Evolutionary conservation across 2,329 filamentous ascomycete genomes (phyloP).

Genomic region (Cladosporium velox): DNA sequence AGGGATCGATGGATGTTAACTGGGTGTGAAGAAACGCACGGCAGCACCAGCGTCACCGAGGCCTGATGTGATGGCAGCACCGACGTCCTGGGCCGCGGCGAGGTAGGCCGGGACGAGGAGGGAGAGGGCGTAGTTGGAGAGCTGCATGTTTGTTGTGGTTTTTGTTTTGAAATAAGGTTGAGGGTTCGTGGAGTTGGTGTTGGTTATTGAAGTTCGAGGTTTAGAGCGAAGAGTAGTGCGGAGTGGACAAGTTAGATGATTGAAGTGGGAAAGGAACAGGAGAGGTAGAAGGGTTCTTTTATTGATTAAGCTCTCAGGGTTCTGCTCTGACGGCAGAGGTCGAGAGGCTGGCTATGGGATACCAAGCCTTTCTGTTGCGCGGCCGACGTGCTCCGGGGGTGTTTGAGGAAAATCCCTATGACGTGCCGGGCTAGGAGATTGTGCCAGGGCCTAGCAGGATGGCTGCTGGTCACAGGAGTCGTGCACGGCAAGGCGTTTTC

Average conservation of each 20-base stretch:
- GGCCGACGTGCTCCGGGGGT: background rate
- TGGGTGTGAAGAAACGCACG: background rate
- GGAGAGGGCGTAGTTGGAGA: slow-evolving; percentile 24
- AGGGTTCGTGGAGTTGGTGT: background rate
- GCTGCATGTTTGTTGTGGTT: slow-evolving; percentile 26
- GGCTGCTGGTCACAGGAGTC: background rate
- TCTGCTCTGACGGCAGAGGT: slow-evolving; percentile 1
- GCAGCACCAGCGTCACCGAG: slow-evolving; percentile 13
- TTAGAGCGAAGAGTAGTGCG: background rate
- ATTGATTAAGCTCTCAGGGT: slow-evolving; percentile 3
- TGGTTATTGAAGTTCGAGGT: background rate
- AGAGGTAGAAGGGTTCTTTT: background rate
- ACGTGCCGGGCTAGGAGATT: slow-evolving; percentile 1
- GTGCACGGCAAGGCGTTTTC: slow-evolving; percentile 1
- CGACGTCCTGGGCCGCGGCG: slow-evolving; percentile 25
- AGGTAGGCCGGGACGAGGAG: slow-evolving; percentile 27
- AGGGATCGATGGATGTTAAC: background rate
- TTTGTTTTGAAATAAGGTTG: background rate
- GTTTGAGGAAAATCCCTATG: slow-evolving; percentile 2
- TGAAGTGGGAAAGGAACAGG: background rate
- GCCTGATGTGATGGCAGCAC: slow-evolving; percentile 8
- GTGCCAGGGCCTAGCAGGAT: background rate
- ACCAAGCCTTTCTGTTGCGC: slow-evolving; percentile 6
- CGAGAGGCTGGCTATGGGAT: background rate
- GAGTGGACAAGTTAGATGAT: background rate